phyloP scores from a whole-genome alignment of 2,329 filamentous ascomycete genomes.

The Xylaria arbuscula region DNA sequence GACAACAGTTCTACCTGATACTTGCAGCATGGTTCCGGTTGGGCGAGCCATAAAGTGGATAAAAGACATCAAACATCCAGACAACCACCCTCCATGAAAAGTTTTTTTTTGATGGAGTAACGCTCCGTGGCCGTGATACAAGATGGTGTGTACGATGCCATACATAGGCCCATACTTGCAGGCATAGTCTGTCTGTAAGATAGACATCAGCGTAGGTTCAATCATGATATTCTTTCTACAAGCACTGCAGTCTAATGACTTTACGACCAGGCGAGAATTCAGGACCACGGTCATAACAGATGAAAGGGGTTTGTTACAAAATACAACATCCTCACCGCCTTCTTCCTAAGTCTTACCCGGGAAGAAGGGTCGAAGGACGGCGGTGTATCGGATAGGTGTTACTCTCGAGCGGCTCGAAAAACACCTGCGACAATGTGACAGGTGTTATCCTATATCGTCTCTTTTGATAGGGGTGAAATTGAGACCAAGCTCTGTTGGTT shows the following conservation, averaged over 20 bases:
- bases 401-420: not conserved
- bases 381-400: not conserved
- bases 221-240: not conserved
- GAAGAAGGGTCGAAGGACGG: not conserved
- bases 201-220: not conserved
- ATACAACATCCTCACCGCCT: not conserved
- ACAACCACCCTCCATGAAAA: constrained; percentile 3
- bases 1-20: not conserved
- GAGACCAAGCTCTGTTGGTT: not conserved
- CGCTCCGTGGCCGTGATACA: not conserved
- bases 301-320: not conserved
- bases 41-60: not conserved
- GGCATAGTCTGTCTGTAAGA: not conserved
- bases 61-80: not conserved
- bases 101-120: not conserved
- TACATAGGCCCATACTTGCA: not conserved
- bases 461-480: not conserved
- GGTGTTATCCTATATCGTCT: not conserved
- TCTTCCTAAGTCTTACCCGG: not conserved
- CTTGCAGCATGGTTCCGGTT: not conserved
- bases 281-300: not conserved
- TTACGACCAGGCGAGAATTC: not conserved
- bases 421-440: not conserved
- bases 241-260: not conserved
- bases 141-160: not conserved